Percentiles rank a stretch among this genome's conserved stretches.
Evolutionary conservation across 352 stramenopile genomes (phyloP).

Genomic region (Phytophthora europaea): DNA sequence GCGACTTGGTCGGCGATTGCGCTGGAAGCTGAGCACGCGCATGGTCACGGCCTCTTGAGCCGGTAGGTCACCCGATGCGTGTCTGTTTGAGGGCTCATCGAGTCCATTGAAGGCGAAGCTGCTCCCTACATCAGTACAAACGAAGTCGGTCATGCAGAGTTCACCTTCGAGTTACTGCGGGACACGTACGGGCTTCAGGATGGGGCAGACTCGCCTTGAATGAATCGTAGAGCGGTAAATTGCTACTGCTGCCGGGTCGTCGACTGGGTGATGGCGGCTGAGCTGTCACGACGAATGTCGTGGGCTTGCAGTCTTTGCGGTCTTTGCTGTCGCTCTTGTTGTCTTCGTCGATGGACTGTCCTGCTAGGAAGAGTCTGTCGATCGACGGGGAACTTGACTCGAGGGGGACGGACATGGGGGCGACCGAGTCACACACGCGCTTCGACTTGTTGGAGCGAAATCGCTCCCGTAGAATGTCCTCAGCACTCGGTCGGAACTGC

Average conservation of each 20-base stretch:
- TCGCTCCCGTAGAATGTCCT: slow-evolving; percentile 74
- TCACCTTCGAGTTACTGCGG: background rate
- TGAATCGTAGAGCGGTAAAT: slow-evolving; percentile 28
- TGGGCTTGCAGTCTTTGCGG: slow-evolving; percentile 11
- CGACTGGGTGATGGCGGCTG: slow-evolving; percentile 23
- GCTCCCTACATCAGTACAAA: slow-evolving; percentile 23
- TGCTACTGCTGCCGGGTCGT: slow-evolving; percentile 31
- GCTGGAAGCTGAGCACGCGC: slow-evolving; percentile 50
- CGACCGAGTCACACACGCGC: slow-evolving; percentile 28
- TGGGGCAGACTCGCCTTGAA: slow-evolving; percentile 27
- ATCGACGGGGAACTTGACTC: slow-evolving; percentile 11
- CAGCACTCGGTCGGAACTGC: slow-evolving; percentile 59
- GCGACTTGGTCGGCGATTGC: slow-evolving; percentile 26
- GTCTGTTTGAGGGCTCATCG: slow-evolving; percentile 16
- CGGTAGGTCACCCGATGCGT: slow-evolving; percentile 22
- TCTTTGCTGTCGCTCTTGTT: slow-evolving; percentile 23
- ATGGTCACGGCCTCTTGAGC: slow-evolving; percentile 43
- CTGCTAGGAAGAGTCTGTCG: slow-evolving; percentile 40
- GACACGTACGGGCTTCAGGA: slow-evolving; percentile 31
- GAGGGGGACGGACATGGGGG: slow-evolving; percentile 16
- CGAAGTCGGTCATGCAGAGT: slow-evolving; percentile 4
- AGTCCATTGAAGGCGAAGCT: slow-evolving; percentile 51
- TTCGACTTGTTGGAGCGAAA: slow-evolving; percentile 31
- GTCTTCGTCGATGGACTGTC: slow-evolving; percentile 27
- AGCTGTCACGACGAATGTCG: slow-evolving; percentile 22